A percentile compares a stretch with the other conserved stretches of the same genome.
These are phyloP conservation scores for Lichtheimia ornata DNA, from an alignment of 371 early-diverging fungal genomes.

Conservation along the genomic window DNA sequence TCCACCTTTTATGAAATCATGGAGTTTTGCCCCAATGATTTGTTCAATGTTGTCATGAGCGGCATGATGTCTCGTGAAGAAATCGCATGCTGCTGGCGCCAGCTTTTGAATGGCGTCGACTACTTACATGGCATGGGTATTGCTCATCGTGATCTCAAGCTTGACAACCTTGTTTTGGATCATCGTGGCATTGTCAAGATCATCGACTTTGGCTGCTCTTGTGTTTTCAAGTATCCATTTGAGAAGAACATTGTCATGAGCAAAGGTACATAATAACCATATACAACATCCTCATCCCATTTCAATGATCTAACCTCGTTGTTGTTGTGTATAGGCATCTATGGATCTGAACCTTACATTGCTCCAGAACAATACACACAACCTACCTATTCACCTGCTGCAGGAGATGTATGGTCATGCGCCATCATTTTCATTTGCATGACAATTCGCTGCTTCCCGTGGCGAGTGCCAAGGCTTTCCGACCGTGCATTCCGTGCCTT, in stretches of 20 bases:
- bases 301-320: not conserved
- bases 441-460: constrained; percentile 75
- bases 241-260: constrained; percentile 55
- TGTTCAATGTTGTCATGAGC: constrained; percentile 73
- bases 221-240: constrained; percentile 75
- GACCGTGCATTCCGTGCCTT: constrained; percentile 57
- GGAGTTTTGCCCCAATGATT: constrained; percentile 81
- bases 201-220: constrained; percentile 91
- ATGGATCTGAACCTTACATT: constrained; percentile 84
- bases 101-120: constrained; percentile 72
- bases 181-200: constrained; percentile 79
- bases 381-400: constrained; percentile 62
- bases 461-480: constrained; percentile 58
- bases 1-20: constrained; percentile 70
- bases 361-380: constrained; percentile 83
- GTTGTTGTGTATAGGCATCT: constrained; percentile 10
- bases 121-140: constrained; percentile 79
- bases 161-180: constrained; percentile 82
- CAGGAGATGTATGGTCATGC: constrained; percentile 76
- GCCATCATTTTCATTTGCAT: constrained; percentile 78
- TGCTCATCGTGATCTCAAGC: constrained; percentile 87
- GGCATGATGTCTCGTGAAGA: constrained; percentile 69
- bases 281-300: not conserved
- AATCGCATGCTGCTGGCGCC: constrained; percentile 72
- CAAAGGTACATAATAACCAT: constrained; percentile 41